phyloP scores from a whole-genome alignment of 441 rosid genomes.

The Geranium incanum region DNA sequence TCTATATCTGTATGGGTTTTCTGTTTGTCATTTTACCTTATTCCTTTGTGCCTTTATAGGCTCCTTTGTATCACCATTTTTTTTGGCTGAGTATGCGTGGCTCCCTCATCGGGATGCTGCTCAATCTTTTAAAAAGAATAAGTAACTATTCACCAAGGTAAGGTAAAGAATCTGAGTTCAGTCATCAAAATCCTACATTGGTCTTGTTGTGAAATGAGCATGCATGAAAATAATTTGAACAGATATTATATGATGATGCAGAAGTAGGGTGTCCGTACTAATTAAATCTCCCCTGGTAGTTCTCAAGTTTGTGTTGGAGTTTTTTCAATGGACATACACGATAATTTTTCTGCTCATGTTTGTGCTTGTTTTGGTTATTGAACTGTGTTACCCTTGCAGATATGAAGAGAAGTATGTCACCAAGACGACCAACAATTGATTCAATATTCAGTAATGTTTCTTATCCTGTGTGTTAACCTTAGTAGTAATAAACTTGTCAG shows the following conservation, averaged over 20 bases:
- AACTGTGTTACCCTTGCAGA: conserved; percentile 34
- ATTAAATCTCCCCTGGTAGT: not conserved
- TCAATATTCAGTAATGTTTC: conserved; percentile 42
- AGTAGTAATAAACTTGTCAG: not conserved
- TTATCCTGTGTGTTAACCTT: not conserved
- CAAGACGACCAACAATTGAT: conserved; percentile 38
- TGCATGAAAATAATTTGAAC: not conserved
- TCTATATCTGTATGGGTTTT: too few relatives aligned
- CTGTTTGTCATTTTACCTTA: too few relatives aligned
- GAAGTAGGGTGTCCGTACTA: not conserved
- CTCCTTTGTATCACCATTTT: too few relatives aligned
- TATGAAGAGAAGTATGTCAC: conserved; percentile 33
- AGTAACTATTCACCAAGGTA: not conserved
- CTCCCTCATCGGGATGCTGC: too few relatives aligned
- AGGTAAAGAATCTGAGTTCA: not conserved
- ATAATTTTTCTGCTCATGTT: conserved; percentile 14
- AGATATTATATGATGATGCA: not conserved
- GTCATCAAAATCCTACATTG: not conserved
- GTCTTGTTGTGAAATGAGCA: not conserved
- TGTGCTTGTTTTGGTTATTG: not conserved
- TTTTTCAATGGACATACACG: conserved; percentile 5
- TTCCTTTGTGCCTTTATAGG: too few relatives aligned
- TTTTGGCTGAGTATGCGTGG: too few relatives aligned
- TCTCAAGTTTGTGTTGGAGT: conserved; percentile 10
- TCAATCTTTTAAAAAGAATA: not conserved